Conservation (phyloP, 73 alveolate species). For the Symbiodinium natans region DNA sequence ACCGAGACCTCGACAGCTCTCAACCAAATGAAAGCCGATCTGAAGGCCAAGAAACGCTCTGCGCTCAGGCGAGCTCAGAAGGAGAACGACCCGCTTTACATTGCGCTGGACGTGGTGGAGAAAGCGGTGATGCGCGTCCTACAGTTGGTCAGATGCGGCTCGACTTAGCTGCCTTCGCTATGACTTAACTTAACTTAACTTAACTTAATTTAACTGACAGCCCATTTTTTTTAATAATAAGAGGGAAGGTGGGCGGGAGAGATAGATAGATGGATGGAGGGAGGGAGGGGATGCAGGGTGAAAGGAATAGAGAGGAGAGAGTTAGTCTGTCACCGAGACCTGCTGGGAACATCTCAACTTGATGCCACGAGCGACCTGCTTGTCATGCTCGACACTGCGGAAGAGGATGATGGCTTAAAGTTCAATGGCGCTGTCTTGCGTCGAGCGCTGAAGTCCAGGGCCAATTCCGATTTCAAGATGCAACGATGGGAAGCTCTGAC, state of each 20-base stretch:
- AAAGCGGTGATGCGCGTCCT: neutral
- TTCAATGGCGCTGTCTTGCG: slow-evolving; percentile 8
- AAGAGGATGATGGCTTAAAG: neutral
- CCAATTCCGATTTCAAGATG: neutral
- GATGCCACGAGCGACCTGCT: neutral
- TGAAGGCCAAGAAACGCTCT: neutral
- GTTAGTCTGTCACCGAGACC: neutral
- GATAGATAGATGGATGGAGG: no score
- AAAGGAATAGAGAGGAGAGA: no score
- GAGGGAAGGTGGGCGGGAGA: no score
- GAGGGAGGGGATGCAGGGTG: no score
- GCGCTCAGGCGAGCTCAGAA: neutral
- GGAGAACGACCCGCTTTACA: neutral
- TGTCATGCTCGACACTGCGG: neutral
- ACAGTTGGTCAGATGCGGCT: neutral
- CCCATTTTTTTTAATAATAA: no score
- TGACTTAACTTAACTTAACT: neutral
- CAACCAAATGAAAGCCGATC: neutral
- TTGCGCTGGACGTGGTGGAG: neutral
- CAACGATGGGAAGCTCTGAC: neutral
- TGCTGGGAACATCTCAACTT: neutral
- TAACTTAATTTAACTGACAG: no score
- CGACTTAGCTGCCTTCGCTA: neutral
- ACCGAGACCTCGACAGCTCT: neutral
- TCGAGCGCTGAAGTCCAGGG: neutral